These are phyloP conservation scores for Knufia fluminis DNA, from an alignment of 2,329 filamentous ascomycete genomes.

Conservation along the genomic window DNA sequence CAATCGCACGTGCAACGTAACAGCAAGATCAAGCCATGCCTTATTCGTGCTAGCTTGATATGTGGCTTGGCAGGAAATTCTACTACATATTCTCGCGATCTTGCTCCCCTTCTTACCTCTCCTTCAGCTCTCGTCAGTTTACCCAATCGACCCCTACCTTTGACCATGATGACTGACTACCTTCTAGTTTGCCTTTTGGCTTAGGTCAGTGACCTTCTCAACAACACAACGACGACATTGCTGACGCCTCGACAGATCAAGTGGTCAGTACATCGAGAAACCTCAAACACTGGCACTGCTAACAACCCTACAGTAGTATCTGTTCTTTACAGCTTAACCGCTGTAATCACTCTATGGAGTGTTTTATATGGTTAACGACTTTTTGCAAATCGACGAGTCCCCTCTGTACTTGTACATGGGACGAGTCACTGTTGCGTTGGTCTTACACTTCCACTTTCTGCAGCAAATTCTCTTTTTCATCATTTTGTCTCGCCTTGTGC, in stretches of 20 bases:
- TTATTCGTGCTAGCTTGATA: too few species aligned
- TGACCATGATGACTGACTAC: not conserved
- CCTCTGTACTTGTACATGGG: conserved; percentile 4
- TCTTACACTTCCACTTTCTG: conserved; percentile 1
- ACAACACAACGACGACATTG: not conserved
- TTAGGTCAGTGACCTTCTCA: not conserved
- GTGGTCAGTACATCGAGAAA: not conserved
- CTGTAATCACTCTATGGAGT: not conserved
- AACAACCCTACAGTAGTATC: not conserved
- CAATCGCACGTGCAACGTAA: too few species aligned
- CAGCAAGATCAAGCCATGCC: too few species aligned
- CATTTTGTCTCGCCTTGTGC: not conserved
- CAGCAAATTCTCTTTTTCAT: conserved; percentile 5
- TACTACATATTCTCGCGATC: too few species aligned
- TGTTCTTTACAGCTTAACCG: conserved; percentile 2
- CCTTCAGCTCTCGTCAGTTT: not conserved
- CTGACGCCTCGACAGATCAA: not conserved
- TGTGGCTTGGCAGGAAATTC: too few species aligned
- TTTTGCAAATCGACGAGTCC: not conserved
- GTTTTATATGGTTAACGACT: not conserved
- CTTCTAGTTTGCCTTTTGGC: not conserved
- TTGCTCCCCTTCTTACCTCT: too few species aligned
- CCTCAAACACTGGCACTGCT: not conserved
- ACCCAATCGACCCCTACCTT: not conserved
- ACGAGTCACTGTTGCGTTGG: conserved; percentile 3